phyloP scores from a whole-genome alignment of 257 asterid genomes.

The Ballota nigra region DNA sequence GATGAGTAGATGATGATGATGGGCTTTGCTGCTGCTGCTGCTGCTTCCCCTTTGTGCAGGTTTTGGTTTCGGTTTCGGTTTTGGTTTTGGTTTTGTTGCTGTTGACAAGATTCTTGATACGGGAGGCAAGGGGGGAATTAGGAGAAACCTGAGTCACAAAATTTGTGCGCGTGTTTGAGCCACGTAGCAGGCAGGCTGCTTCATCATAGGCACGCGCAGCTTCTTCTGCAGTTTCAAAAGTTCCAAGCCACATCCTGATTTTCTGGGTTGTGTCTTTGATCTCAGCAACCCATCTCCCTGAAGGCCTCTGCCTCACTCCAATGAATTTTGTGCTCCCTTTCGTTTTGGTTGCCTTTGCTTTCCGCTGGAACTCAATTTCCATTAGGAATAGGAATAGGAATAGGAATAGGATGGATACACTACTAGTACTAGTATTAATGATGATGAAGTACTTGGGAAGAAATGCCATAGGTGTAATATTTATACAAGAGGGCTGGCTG shows the following conservation, averaged over 20 bases:
- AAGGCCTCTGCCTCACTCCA: conserved; percentile 71
- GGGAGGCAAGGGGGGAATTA: conserved; percentile 58
- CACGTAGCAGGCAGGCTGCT: conserved; percentile 65
- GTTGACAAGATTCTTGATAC: conserved; percentile 48
- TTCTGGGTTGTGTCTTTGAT: conserved; percentile 69
- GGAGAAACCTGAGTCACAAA: conserved; percentile 44
- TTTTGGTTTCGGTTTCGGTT: no score
- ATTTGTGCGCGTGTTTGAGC: conserved; percentile 60
- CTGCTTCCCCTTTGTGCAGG: conserved; percentile 5
- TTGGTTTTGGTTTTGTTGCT: conserved; percentile 37
- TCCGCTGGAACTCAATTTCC: conserved; percentile 54
- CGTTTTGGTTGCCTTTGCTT: conserved; percentile 27
- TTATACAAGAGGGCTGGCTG: background rate
- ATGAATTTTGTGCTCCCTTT: conserved; percentile 43
- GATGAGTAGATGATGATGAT: no score
- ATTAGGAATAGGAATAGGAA: conserved; percentile 17
- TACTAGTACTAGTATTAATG: no score
- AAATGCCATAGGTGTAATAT: no score
- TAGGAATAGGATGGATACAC: no score
- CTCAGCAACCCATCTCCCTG: conserved; percentile 79
- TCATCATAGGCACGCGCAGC: conserved; percentile 73
- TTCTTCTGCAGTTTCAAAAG: conserved; percentile 58
- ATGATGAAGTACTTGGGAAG: no score
- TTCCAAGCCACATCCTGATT: conserved; percentile 76
- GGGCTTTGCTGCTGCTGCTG: conserved; percentile 4